Conservation (phyloP, 306 rosid species). For the Gynostemma pentaphyllum region DNA sequence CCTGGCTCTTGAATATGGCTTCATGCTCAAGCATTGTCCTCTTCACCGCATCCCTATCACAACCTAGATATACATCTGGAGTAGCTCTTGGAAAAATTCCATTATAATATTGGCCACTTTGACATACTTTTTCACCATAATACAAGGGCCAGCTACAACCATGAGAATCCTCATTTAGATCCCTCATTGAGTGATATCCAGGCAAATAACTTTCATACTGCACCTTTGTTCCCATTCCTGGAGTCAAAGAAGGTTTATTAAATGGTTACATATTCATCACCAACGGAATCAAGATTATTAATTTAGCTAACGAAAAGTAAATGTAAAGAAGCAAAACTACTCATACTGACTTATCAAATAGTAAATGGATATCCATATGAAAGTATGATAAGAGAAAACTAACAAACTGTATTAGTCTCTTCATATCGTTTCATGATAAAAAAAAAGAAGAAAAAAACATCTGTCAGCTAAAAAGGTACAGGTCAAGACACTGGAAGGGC, state of each 20-base stretch:
- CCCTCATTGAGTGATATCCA: slow-evolving; percentile 78
- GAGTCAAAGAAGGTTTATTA: slow-evolving; percentile 14
- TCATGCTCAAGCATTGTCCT: slow-evolving; percentile 84
- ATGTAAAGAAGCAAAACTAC: neutral
- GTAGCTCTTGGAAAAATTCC: slow-evolving; percentile 35
- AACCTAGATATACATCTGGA: slow-evolving; percentile 36
- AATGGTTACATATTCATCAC: neutral
- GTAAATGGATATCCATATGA: neutral
- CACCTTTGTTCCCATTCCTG: slow-evolving; percentile 99
- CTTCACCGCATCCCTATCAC: slow-evolving; percentile 71
- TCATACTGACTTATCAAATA: neutral
- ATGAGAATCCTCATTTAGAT: slow-evolving; percentile 91
- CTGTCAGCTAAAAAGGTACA: neutral
- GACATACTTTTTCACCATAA: slow-evolving; percentile 49
- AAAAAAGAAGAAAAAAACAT: neutral
- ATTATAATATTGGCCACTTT: slow-evolving; percentile 56
- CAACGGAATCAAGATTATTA: neutral
- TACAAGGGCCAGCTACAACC: slow-evolving; percentile 75
- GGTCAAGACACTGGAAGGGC: neutral
- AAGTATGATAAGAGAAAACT: too few species aligned
- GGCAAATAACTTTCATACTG: slow-evolving; percentile 54
- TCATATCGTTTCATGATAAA: neutral
- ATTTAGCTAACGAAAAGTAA: neutral
- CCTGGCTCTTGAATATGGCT: slow-evolving; percentile 75
- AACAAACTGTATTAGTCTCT: neutral